Percentiles rank a stretch among this genome's conserved stretches.
Conservation (phyloP, 2,329 filamentous ascomycete species). For the Phialemonium atrogriseum region DNA sequence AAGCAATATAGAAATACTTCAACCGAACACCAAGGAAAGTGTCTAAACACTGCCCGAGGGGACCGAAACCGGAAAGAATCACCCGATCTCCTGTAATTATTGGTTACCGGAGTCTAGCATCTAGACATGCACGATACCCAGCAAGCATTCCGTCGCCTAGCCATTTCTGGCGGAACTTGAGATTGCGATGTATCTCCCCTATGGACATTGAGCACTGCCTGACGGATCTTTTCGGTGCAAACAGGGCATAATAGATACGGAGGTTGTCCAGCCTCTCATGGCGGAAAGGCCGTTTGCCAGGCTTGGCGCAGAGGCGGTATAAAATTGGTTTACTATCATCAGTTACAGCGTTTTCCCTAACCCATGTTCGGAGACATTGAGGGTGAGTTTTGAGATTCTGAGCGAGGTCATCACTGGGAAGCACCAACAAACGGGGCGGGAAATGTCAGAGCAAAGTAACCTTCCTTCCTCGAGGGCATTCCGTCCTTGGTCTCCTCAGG, state of each 20-base stretch:
- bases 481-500: no score
- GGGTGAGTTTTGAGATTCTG: conserved; percentile 39
- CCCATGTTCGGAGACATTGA: conserved; percentile 47
- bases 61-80: no score
- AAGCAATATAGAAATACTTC: no score
- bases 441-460: no score
- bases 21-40: no score
- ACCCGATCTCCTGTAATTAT: no score
- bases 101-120: no score
- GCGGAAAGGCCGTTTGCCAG: conserved; percentile 25
- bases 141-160: conserved; percentile 33
- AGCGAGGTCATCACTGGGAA: conserved; percentile 52
- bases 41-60: no score
- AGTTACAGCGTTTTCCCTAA: conserved; percentile 41
- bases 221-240: conserved; percentile 44
- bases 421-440: conserved; percentile 49
- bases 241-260: conserved; percentile 56
- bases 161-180: conserved; percentile 32
- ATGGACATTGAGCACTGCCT: conserved; percentile 18
- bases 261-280: conserved; percentile 46
- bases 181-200: conserved; percentile 28
- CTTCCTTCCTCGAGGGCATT: no score
- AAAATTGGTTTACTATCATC: conserved; percentile 38
- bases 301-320: conserved; percentile 39
- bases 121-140: conserved; percentile 35